phyloP scores from a whole-genome alignment of 768 basidiomycete species.

The Naganishia kalamii region DNA sequence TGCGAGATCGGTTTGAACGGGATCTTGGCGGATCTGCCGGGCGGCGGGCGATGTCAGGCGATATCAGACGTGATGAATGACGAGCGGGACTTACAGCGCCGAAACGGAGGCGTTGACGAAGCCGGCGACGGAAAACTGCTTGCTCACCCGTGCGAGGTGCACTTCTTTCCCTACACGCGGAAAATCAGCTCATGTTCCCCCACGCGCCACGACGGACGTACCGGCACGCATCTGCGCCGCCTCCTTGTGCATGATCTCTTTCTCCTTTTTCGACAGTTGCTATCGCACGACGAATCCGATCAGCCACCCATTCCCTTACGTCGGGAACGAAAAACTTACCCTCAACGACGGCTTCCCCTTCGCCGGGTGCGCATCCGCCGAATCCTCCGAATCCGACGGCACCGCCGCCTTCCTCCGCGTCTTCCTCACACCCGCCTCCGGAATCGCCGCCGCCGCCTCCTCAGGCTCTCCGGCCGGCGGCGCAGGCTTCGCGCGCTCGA shows the following conservation, averaged over 20 bases:
- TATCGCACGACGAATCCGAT: neutral
- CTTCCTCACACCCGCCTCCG: too few relatives aligned
- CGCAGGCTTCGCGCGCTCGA: too few relatives aligned
- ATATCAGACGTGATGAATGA: neutral
- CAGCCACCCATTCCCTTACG: too few relatives aligned
- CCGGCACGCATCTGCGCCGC: constrained; percentile 13
- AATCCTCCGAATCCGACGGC: too few relatives aligned
- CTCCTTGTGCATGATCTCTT: constrained; percentile 2
- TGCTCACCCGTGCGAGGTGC: constrained; percentile 1
- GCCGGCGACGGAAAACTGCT: neutral
- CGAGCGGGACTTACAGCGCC: neutral
- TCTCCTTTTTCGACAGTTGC: constrained; percentile 5
- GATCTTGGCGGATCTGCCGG: constrained; percentile 1
- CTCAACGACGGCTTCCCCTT: neutral
- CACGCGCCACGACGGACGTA: neutral
- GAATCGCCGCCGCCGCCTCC: too few relatives aligned
- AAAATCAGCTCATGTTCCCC: neutral
- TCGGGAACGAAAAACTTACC: too few relatives aligned
- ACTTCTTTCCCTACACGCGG: constrained; percentile 2
- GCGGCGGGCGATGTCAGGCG: neutral
- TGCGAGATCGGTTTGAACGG: constrained; percentile 11
- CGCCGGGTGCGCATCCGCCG: too few relatives aligned
- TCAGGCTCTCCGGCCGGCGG: too few relatives aligned
- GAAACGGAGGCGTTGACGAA: neutral
- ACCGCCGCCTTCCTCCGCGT: too few relatives aligned